These are phyloP conservation scores for Cyberlindnera euphorbiiphila DNA, from an alignment of 805 yeast genomes.

Conservation along the genomic window DNA sequence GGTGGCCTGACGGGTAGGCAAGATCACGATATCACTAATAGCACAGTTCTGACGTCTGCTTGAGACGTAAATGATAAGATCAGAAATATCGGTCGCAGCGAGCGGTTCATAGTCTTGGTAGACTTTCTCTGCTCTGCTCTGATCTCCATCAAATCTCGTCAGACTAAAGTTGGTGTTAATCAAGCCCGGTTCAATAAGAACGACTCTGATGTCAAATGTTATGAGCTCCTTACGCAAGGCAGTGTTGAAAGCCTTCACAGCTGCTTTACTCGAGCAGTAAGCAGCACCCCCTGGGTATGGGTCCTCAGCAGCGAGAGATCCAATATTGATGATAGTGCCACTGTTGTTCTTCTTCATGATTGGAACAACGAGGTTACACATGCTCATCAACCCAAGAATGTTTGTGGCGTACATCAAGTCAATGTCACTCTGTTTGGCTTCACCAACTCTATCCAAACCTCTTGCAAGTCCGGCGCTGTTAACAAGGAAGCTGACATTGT, in stretches of 20 bases:
- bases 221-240: slow-evolving; percentile 70
- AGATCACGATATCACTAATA: slow-evolving; percentile 73
- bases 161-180: slow-evolving; percentile 62
- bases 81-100: slow-evolving; percentile 56
- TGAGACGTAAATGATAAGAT: slow-evolving; percentile 50
- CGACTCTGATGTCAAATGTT: slow-evolving; percentile 58
- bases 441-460: slow-evolving; percentile 76
- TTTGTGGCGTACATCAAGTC: slow-evolving; percentile 78
- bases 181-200: slow-evolving; percentile 62
- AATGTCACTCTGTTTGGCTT: slow-evolving; percentile 56
- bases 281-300: slow-evolving; percentile 62
- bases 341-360: slow-evolving; percentile 64
- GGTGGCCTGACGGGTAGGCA: slow-evolving; percentile 83
- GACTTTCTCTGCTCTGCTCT: slow-evolving; percentile 47
- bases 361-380: slow-evolving; percentile 70
- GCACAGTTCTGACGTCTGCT: slow-evolving; percentile 57
- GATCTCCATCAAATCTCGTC: slow-evolving; percentile 55
- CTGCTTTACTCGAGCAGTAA: slow-evolving; percentile 71
- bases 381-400: slow-evolving; percentile 74
- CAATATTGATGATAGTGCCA: slow-evolving; percentile 69
- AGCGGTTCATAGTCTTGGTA: slow-evolving; percentile 55
- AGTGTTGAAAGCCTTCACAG: slow-evolving; percentile 66
- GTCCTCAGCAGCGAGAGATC: slow-evolving; percentile 74
- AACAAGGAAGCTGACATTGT: slow-evolving; percentile 57
- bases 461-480: slow-evolving; percentile 77